Evolutionary conservation across 106 monocot species (phyloP), one percentile per base, ranked within the genome.

Genomic region (Apostasia ramifera): DNA sequence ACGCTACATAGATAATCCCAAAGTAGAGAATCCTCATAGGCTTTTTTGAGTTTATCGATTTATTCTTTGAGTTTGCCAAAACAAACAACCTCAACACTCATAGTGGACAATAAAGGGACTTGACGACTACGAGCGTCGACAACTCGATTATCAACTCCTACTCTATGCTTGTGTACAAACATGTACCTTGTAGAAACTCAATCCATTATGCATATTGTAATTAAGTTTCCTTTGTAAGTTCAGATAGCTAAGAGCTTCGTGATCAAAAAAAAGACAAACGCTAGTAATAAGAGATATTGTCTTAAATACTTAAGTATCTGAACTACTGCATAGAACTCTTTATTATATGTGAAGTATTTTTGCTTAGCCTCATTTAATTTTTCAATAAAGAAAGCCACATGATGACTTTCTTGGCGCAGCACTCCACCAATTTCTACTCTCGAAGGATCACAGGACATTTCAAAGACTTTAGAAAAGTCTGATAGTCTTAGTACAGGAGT

Each of bases 321-420:
- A 57, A 57, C 57, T 57, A 57, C n/a, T 4, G 13, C 57, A 12
- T 57, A 57, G 57, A 57, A 57, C n/a, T 15, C 4, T 14, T 57
- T 57, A 15, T 57, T 12, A 57, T 57, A 57, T 4, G 2, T 15
- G 4, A 1, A 57, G n/a, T 14, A 57, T 15, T 14, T 57, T 57
- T 57, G n/a, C n/a, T 57, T 57, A 13, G 57, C n/a, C n/a, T 57
- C 13, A 57, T 57, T 57, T 1, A 57, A 15, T 57, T 57, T 57
- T 15, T 57, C 57, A 57, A 0, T 57, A 15, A 57, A 57, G 3
- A n/a, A 2, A 12, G 57, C 57, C n/a, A 57, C n/a, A 1, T 57
- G n/a, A n/a, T 14, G 57, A 57, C n/a, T 12, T 57, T 13, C 57
- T 15, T 57, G 3, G n/a, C 57, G 4, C 1, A 57, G n/a, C 4